Conservation (phyloP, 1,139 yeast species). For the Arxiozyma slooffiae region DNA sequence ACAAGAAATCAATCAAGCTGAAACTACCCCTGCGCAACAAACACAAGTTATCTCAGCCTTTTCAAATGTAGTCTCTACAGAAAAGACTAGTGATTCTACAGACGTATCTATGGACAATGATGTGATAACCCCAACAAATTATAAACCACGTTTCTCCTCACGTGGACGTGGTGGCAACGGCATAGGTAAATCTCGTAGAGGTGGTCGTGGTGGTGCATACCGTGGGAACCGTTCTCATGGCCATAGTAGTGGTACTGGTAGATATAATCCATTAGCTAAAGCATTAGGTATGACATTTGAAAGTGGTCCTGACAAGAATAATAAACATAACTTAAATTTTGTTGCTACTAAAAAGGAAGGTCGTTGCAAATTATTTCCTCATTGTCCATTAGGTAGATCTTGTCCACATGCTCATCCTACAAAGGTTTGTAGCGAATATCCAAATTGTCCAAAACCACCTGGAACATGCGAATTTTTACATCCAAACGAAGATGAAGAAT, state of each 20-base stretch:
- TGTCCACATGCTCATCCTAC: conserved; percentile 78
- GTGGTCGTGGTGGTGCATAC: conserved; percentile 18
- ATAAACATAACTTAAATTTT: conserved; percentile 14
- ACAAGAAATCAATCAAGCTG: conserved; percentile 7
- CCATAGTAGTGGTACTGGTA: conserved; percentile 21
- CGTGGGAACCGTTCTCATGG: conserved; percentile 22
- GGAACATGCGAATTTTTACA: conserved; percentile 79
- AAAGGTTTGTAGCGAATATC: conserved; percentile 62
- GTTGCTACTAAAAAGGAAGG: conserved; percentile 39
- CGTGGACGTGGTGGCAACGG: conserved; percentile 13
- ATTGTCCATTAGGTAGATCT: conserved; percentile 51
- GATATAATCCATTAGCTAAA: conserved; percentile 28
- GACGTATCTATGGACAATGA: conserved; percentile 7
- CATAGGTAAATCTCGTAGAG: conserved; percentile 18
- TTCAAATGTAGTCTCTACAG: conserved; percentile 19
- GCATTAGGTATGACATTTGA: conserved; percentile 27
- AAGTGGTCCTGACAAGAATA: background rate
- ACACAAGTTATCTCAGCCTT: conserved; percentile 24
- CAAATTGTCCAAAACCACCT: conserved; percentile 67
- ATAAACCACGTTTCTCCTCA: conserved; percentile 15
- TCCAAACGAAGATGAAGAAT: conserved; percentile 70
- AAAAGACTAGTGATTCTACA: conserved; percentile 6
- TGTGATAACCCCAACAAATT: conserved; percentile 10
- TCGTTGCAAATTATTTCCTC: conserved; percentile 72
- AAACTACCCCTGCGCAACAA: conserved; percentile 11